phyloP scores from a whole-genome alignment of 768 basidiomycete species.

The Rickenella mellea region DNA sequence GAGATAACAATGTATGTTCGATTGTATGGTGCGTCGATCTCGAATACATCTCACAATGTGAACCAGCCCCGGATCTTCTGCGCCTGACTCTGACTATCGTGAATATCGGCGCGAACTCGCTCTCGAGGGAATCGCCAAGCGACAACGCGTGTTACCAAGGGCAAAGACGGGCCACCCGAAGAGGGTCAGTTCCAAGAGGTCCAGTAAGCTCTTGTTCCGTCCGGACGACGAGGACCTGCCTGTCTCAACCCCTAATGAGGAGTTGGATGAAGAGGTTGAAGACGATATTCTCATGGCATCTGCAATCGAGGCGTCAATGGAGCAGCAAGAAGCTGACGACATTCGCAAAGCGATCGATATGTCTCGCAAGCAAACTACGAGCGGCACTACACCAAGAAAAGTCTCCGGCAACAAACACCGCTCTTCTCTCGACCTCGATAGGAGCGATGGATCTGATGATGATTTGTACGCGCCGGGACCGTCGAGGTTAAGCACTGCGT shows the following conservation, averaged over 20 bases:
- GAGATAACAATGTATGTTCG: conserved; percentile 58
- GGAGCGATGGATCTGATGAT: conserved; percentile 23
- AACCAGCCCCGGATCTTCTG: conserved; percentile 23
- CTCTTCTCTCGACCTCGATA: conserved; percentile 1
- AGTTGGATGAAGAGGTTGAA: conserved; percentile 28
- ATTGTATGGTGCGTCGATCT: not conserved
- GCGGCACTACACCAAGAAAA: conserved; percentile 7
- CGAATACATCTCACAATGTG: not conserved
- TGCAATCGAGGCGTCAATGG: conserved; percentile 58
- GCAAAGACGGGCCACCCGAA: conserved; percentile 1
- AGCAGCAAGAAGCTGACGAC: conserved; percentile 22
- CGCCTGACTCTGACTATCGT: conserved; percentile 52
- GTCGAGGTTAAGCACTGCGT: conserved; percentile 52
- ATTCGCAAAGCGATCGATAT: conserved; percentile 19
- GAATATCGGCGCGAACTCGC: conserved; percentile 55
- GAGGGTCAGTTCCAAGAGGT: conserved; percentile 16
- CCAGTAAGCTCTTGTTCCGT: conserved; percentile 42
- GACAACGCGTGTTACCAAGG: conserved; percentile 32
- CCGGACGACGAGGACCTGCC: conserved; percentile 36
- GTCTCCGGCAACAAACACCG: not conserved
- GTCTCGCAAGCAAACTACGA: conserved; percentile 11
- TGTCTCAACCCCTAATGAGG: conserved; percentile 13
- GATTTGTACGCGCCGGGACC: conserved; percentile 39
- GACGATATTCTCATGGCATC: conserved; percentile 48
- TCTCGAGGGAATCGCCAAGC: conserved; percentile 44